Evolutionary conservation across 176 grass and related monocot species (phyloP), one percentile per base, ranked within the genome.

Genomic region (Stipa capillata): DNA sequence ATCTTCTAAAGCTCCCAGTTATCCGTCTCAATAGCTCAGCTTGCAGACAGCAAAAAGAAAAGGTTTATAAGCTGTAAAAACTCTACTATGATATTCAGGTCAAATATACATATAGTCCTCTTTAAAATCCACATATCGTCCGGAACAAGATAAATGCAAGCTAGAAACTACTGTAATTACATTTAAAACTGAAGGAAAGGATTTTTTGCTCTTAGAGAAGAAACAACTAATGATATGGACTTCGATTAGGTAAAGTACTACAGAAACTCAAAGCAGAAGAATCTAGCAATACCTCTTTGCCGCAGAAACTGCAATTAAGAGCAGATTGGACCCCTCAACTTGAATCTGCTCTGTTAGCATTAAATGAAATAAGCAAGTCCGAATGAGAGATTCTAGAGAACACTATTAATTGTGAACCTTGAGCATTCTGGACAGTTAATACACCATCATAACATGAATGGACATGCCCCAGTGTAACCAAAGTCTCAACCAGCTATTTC

Each of bases 361-460:
- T 61, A 61, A 21, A 62, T 41, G 39, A 41, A 71, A 6, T 54
- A 65, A 64, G 23, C 21, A 53, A 28, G 2, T 43, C 41, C 65
- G 18, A 34, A 76, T 35, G 14, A 25, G 18, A 67, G 39, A 48
- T 64, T 45, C 60, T 25, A 69, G 20, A 49, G 39, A 18, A 84
- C 10, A 50, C 56, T 39, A 5, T 21, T 18, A 71, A 36, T 35
- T 37, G 39, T n/a, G 39, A 10, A 15, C 8, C 61, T 25, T 70
- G 47, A 37, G 39, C 71, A 81, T 32, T 79, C 28, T 60, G 20
- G 50, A 39, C 48, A 72, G 48, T 68, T 66, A 35, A 61, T 37
- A 67, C 28, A 76, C 18, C 45, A 86, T 56, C 47, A 60, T n/a
- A 82, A 23, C 29, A 78, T 33, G 50, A 36, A 67, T 5, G 49